A percentile compares a stretch with the other conserved stretches of the same genome.
These are phyloP conservation scores for Penicilliopsis zonata DNA, from an alignment of 495 filamentous ascomycete genomes.

Conservation along the genomic window DNA sequence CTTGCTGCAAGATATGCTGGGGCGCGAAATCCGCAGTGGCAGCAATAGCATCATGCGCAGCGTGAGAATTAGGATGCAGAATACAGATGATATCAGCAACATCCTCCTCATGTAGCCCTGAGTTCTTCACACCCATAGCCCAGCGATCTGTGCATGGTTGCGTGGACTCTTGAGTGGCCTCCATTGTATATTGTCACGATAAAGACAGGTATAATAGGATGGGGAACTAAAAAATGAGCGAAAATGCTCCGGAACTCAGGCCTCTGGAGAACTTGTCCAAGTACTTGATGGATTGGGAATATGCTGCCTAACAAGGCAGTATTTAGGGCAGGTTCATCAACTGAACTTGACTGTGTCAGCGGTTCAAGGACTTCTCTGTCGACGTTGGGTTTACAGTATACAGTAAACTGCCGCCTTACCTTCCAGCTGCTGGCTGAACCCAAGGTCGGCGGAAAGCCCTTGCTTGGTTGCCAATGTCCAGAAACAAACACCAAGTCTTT, in stretches of 20 bases:
- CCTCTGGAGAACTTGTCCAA: slow-evolving; percentile 12
- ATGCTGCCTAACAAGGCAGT: slow-evolving; percentile 10
- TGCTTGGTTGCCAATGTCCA: too few relatives aligned
- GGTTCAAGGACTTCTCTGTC: too few relatives aligned
- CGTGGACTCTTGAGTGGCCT: slow-evolving; percentile 57
- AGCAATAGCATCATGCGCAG: slow-evolving; percentile 55
- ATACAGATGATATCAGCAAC: slow-evolving; percentile 82
- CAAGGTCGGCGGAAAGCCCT: not conserved
- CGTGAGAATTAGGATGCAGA: slow-evolving; percentile 63
- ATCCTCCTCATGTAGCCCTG: slow-evolving; percentile 68
- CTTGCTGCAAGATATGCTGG: slow-evolving; percentile 47
- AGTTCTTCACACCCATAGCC: slow-evolving; percentile 60
- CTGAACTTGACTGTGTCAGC: slow-evolving; percentile 8
- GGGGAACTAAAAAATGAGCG: slow-evolving; percentile 5
- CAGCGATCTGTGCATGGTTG: slow-evolving; percentile 74
- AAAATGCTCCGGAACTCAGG: slow-evolving; percentile 5
- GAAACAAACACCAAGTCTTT: too few relatives aligned
- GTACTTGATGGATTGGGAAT: slow-evolving; percentile 7
- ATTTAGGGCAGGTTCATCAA: slow-evolving; percentile 8
- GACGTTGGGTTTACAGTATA: too few relatives aligned
- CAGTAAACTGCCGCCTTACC: not conserved
- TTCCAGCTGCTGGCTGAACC: not conserved
- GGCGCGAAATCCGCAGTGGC: slow-evolving; percentile 26
- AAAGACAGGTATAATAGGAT: slow-evolving; percentile 7
- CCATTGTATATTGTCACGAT: slow-evolving; percentile 22